Percentiles rank a stretch among this genome's conserved stretches.
These are phyloP conservation scores for Austroboletus eburneus DNA, from an alignment of 768 basidiomycete species.

Conservation along the genomic window DNA sequence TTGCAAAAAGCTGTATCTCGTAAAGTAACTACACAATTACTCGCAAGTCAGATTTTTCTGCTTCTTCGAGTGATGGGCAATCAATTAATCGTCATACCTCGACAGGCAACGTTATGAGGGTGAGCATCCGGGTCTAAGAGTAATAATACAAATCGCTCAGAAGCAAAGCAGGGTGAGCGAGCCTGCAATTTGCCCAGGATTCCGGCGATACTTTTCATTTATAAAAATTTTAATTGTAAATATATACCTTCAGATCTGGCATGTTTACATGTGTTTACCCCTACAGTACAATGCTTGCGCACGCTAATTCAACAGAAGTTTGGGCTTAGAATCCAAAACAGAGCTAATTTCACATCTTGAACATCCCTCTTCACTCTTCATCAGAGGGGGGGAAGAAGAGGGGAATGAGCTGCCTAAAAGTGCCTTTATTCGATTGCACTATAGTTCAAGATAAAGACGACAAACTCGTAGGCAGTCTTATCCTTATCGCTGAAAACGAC, in stretches of 20 bases:
- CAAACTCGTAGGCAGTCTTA: conserved; percentile 61
- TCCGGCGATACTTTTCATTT: no score
- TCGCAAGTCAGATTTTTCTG: background rate
- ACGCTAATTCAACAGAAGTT: no score
- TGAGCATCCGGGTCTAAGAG: conserved; percentile 4
- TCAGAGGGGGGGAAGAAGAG: conserved; percentile 52
- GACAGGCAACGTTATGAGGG: conserved; percentile 30
- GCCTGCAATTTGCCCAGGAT: no score
- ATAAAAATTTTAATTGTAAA: no score
- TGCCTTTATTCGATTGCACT: background rate
- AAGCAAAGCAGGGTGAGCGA: no score
- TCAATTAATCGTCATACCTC: conserved; percentile 27
- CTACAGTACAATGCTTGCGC: no score
- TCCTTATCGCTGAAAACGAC: conserved; percentile 68
- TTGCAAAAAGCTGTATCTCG: conserved; percentile 68
- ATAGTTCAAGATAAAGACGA: conserved; percentile 6
- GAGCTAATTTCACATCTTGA: no score
- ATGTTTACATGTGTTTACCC: no score
- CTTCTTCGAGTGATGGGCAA: background rate
- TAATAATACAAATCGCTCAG: no score
- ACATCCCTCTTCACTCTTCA: background rate
- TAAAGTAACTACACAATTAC: conserved; percentile 63
- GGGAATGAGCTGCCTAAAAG: conserved; percentile 47
- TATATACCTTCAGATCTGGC: no score
- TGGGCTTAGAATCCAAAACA: no score